These are phyloP conservation scores for Apiospora aurea DNA, from an alignment of 2,329 filamentous ascomycete genomes.

Conservation along the genomic window DNA sequence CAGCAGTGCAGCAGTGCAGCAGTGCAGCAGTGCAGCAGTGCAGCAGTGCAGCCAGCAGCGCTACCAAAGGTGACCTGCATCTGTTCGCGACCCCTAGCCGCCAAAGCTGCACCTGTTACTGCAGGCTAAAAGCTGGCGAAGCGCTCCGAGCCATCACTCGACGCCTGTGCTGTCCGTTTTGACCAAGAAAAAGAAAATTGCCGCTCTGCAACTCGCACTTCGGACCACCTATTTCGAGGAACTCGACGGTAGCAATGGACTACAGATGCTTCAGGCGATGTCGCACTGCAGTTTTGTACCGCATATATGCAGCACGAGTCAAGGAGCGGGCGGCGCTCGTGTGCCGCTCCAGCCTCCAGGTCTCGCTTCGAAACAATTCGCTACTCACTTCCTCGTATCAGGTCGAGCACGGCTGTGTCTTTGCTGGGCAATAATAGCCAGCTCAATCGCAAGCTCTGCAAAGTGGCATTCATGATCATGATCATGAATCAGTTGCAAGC, in stretches of 20 bases:
- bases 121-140: slow-evolving; percentile 5
- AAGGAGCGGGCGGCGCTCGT: background rate
- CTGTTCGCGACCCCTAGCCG: background rate
- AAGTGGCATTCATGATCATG: background rate
- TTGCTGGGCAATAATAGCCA: background rate
- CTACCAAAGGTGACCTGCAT: background rate
- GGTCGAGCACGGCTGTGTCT: background rate
- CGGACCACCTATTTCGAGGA: background rate
- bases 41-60: background rate
- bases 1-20: no score
- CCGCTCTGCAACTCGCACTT: background rate
- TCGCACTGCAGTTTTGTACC: background rate
- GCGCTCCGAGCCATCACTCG: slow-evolving; percentile 1
- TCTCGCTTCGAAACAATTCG: background rate
- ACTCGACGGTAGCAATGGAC: background rate
- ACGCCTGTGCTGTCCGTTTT: background rate
- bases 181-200: background rate
- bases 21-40: background rate
- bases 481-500: background rate
- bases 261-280: background rate
- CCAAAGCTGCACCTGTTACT: background rate
- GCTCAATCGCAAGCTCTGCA: background rate
- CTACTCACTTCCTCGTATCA: background rate
- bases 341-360: background rate
- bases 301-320: background rate